Percentiles rank a stretch among this genome's conserved stretches.
phyloP scores from a whole-genome alignment of 129 eudicot genomes.

The Flaveria brownii region DNA sequence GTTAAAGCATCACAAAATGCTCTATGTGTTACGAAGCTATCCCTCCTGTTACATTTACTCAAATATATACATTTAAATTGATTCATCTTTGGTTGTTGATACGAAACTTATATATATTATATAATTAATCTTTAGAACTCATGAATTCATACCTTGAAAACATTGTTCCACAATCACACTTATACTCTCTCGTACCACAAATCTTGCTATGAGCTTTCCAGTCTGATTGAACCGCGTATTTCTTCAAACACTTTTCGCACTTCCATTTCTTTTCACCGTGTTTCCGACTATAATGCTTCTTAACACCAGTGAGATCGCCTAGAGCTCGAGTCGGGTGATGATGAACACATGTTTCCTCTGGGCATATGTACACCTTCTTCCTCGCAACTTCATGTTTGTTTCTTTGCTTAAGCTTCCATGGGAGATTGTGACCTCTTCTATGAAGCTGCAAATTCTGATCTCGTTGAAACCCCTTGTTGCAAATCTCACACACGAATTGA shows the following conservation, averaged over 20 bases:
- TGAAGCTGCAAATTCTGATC: constrained; percentile 87
- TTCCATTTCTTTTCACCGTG: constrained; percentile 79
- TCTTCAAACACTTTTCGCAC: constrained; percentile 74
- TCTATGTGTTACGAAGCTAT: constrained; percentile 76
- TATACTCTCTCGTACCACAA: constrained; percentile 72
- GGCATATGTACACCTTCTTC: constrained; percentile 82
- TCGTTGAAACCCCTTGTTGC: constrained; percentile 84
- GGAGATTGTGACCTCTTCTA: constrained; percentile 83
- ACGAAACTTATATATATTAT: too few relatives aligned
- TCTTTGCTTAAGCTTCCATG: constrained; percentile 82
- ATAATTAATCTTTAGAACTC: too few relatives aligned
- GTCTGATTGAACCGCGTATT: constrained; percentile 76
- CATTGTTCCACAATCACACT: constrained; percentile 75
- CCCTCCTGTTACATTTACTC: constrained; percentile 42
- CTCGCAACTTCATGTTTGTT: constrained; percentile 50
- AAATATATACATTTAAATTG: background rate
- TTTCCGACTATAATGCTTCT: constrained; percentile 74
- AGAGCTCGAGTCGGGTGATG: constrained; percentile 81
- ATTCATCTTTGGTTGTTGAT: background rate
- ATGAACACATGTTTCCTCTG: constrained; percentile 71
- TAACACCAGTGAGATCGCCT: constrained; percentile 83
- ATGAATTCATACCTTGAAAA: constrained; percentile 58
- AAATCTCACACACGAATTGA: constrained; percentile 75
- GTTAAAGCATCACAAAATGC: constrained; percentile 77
- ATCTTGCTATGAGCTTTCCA: constrained; percentile 85